A percentile compares a stretch with the other conserved stretches of the same genome.
Conservation (phyloP, 208 protist species). For the Spironucleus salmonicida region DNA sequence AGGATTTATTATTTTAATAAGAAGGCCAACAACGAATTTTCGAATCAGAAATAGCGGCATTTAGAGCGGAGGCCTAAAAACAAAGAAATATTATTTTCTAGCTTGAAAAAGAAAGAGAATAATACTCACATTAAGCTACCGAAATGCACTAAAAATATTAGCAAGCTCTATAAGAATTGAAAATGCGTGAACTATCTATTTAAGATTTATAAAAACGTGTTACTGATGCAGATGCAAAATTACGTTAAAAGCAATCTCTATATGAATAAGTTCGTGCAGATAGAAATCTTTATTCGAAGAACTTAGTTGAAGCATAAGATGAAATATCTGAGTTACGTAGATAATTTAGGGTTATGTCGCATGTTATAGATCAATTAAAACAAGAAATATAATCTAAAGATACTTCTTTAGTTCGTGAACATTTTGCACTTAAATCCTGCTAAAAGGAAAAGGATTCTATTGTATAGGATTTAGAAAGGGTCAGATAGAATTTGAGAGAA, state of each 20-base stretch:
- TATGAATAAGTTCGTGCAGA: constrained; percentile 80
- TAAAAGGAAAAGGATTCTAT: constrained; percentile 51
- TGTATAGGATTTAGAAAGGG: constrained; percentile 55
- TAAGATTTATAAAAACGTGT: constrained; percentile 66
- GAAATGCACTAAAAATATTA: constrained; percentile 6
- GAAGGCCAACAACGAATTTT: background rate
- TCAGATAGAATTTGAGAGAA: constrained; percentile 55
- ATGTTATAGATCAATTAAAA: constrained; percentile 73
- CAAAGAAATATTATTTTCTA: constrained; percentile 56
- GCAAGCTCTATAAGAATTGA: constrained; percentile 70
- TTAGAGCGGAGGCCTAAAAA: constrained; percentile 63
- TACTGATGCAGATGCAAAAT: constrained; percentile 64
- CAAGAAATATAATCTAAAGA: constrained; percentile 83
- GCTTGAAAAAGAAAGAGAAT: constrained; percentile 66
- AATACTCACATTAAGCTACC: constrained; percentile 58
- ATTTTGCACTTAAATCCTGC: constrained; percentile 49
- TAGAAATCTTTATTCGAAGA: constrained; percentile 80
- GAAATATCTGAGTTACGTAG: constrained; percentile 72
- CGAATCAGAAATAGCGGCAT: constrained; percentile 50
- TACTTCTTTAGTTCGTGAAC: constrained; percentile 56
- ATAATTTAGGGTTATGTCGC: constrained; percentile 70
- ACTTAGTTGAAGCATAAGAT: constrained; percentile 73
- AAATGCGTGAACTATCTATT: constrained; percentile 57
- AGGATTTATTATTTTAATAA: background rate
- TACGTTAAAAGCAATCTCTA: constrained; percentile 78